These are phyloP conservation scores for Prunus mongolica DNA, from an alignment of 306 rosid species.

Conservation along the genomic window DNA sequence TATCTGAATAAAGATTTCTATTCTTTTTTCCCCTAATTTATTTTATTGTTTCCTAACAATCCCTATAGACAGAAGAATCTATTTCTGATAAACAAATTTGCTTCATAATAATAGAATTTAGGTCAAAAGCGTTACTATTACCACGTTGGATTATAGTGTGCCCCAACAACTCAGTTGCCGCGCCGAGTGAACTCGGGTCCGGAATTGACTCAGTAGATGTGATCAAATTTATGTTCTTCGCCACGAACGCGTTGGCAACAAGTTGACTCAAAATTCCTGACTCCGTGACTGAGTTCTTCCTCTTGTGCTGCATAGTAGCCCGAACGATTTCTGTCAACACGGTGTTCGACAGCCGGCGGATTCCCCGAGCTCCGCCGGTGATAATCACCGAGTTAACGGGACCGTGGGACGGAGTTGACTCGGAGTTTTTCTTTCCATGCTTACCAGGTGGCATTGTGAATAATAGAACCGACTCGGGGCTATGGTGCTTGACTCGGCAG, in stretches of 20 bases:
- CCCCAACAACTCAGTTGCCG: conserved; percentile 27
- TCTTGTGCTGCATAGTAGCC: conserved; percentile 46
- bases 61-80: conserved; percentile 78
- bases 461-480: conserved; percentile 51
- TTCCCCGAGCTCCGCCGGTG: conserved; percentile 77
- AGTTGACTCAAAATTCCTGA: conserved; percentile 60
- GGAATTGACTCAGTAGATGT: conserved; percentile 44
- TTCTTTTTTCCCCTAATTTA: background rate
- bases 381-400: conserved; percentile 43
- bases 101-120: conserved; percentile 45
- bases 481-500: conserved; percentile 43
- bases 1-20: conserved; percentile 1
- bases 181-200: conserved; percentile 44
- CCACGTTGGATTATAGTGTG: conserved; percentile 47
- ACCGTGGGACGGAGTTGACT: conserved; percentile 24
- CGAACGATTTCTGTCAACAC: conserved; percentile 59
- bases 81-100: conserved; percentile 50
- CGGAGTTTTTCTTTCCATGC: conserved; percentile 41
- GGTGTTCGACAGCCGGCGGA: conserved; percentile 55
- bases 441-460: conserved; percentile 17
- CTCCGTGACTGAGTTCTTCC: conserved; percentile 49
- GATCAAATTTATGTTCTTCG: conserved; percentile 43
- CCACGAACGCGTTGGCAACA: conserved; percentile 36
- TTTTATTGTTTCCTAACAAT: conserved; percentile 48
- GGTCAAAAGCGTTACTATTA: conserved; percentile 30